Evolutionary conservation across 345 rosid species (phyloP).

Genomic region (Rhizophora mangle): DNA sequence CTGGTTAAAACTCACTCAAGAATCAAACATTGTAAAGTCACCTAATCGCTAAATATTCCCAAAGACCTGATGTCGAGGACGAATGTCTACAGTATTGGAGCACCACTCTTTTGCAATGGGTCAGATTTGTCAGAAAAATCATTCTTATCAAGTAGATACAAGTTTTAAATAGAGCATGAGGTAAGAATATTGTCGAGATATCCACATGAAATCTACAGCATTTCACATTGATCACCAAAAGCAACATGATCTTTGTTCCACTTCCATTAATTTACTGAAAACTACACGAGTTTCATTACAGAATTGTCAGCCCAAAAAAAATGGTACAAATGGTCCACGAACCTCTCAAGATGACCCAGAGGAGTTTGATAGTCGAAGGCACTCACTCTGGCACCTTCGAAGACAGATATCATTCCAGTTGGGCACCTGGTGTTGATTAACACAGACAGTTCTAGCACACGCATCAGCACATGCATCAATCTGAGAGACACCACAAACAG

Average conservation of each 20-base stretch:
- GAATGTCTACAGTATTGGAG: no score
- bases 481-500: constrained; percentile 87
- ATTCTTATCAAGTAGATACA: no score
- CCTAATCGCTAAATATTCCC: no score
- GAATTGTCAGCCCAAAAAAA: not conserved
- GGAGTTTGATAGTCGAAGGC: constrained; percentile 54
- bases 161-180: no score
- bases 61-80: no score
- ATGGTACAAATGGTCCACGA: not conserved
- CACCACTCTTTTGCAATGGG: no score
- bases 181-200: no score
- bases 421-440: constrained; percentile 83
- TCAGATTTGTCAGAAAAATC: no score
- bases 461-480: constrained; percentile 92
- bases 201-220: no score
- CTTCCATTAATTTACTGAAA: constrained; percentile 1
- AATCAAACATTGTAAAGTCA: no score
- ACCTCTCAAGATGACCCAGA: constrained; percentile 28
- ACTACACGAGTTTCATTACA: not conserved
- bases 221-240: not conserved
- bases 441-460: constrained; percentile 76
- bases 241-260: not conserved
- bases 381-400: constrained; percentile 75
- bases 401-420: constrained; percentile 89
- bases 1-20: no score